Conservation (phyloP, 306 rosid genomes). For the Geum urbanum region DNA sequence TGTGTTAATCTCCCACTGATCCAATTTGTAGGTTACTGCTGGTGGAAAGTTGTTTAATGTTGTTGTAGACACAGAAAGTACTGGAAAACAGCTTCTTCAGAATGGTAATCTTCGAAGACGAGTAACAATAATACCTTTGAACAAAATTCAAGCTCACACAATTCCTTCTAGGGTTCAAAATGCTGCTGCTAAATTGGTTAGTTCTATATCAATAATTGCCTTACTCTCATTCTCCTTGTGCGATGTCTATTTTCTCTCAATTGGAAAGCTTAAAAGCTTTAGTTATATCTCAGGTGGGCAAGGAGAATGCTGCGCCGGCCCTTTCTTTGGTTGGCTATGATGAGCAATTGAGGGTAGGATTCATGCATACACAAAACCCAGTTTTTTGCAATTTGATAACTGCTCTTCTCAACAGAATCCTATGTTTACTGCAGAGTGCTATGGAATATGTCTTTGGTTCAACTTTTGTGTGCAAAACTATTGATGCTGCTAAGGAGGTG, state of each 20-base stretch:
- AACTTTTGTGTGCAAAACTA: conserved; percentile 84
- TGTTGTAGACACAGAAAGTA: conserved; percentile 84
- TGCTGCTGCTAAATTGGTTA: conserved; percentile 66
- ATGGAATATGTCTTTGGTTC: conserved; percentile 95
- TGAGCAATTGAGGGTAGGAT: conserved; percentile 68
- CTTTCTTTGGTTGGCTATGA: conserved; percentile 90
- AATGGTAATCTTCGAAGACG: conserved; percentile 83
- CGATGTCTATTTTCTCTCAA: background rate
- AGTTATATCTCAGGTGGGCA: conserved; percentile 70
- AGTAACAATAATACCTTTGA: conserved; percentile 93
- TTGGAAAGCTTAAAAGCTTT: conserved; percentile 15
- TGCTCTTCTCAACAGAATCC: background rate
- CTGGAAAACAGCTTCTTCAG: conserved; percentile 85
- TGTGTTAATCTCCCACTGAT: conserved; percentile 16
- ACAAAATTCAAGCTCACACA: conserved; percentile 64
- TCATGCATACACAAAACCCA: background rate
- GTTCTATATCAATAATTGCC: conserved; percentile 26
- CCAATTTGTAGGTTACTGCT: conserved; percentile 70
- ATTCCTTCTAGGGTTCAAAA: conserved; percentile 56
- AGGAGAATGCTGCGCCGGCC: conserved; percentile 74
- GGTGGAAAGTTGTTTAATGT: conserved; percentile 92
- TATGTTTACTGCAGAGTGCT: conserved; percentile 55
- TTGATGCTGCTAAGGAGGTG: conserved; percentile 93
- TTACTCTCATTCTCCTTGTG: background rate
- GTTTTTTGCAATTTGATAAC: background rate